These are phyloP conservation scores for Magnaporthiopsis incrustans DNA, from an alignment of 2,329 filamentous ascomycete species.

Conservation along the genomic window DNA sequence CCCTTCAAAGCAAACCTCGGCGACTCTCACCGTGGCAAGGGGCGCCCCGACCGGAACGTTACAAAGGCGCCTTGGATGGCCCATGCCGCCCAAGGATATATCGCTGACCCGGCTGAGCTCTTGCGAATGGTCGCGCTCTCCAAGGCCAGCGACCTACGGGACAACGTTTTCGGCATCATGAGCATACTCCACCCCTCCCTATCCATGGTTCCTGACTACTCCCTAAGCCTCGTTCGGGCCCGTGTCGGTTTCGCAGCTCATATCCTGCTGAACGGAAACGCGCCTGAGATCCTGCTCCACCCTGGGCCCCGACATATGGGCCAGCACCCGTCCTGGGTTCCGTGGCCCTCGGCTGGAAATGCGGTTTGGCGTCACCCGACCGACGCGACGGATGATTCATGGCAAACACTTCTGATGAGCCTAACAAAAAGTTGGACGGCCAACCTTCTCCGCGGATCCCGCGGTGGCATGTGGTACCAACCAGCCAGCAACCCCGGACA, in stretches of 20 bases:
- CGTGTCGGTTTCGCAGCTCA: background rate
- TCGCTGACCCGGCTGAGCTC: background rate
- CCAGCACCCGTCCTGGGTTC: background rate
- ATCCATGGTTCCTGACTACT: conserved; percentile 1
- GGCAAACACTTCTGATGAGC: background rate
- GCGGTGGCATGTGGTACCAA: too few species aligned
- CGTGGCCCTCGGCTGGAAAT: background rate
- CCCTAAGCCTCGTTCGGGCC: background rate
- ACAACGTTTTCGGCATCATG: background rate
- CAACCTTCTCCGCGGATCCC: too few species aligned
- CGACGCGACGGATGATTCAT: too few species aligned
- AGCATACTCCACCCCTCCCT: background rate
- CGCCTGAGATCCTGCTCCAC: background rate
- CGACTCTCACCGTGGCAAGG: too few species aligned
- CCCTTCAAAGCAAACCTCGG: background rate
- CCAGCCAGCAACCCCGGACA: too few species aligned
- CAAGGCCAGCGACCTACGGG: conserved; percentile 1
- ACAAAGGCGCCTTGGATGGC: conserved; percentile 1
- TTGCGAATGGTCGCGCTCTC: background rate
- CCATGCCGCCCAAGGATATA: background rate
- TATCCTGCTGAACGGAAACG: conserved; percentile 9
- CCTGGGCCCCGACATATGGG: background rate
- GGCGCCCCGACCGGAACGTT: background rate
- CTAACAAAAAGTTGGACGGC: too few species aligned
- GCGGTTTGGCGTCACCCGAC: too few species aligned